Conservation (phyloP, 495 filamentous ascomycete species). For the Tuber borchii region DNA sequence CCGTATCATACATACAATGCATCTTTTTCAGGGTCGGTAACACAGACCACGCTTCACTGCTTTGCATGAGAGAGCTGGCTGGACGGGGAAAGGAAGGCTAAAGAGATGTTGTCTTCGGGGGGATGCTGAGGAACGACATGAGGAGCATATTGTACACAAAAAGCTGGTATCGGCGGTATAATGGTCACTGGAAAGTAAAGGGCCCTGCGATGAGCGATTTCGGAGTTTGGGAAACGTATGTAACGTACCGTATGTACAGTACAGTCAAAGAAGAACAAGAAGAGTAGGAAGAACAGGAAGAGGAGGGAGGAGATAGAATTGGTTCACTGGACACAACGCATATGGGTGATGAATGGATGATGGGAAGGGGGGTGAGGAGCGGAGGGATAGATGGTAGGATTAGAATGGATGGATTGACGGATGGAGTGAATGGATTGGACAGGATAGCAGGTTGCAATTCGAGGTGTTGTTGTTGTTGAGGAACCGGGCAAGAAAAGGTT, state of each 20-base stretch:
- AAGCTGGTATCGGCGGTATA: slow-evolving; percentile 11
- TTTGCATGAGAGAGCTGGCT: background rate
- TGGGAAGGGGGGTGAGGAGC: slow-evolving; percentile 20
- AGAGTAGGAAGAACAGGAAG: background rate
- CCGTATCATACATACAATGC: slow-evolving; percentile 10
- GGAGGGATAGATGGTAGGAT: background rate
- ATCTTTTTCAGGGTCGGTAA: slow-evolving; percentile 4
- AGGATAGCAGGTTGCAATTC: slow-evolving; percentile 26
- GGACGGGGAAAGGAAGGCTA: slow-evolving; percentile 7
- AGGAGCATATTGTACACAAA: slow-evolving; percentile 27
- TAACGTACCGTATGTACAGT: slow-evolving; percentile 29
- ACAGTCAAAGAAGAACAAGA: slow-evolving; percentile 18
- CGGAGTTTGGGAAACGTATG: slow-evolving; percentile 35
- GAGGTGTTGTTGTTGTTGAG: background rate
- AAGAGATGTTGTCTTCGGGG: slow-evolving; percentile 14
- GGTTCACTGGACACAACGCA: slow-evolving; percentile 1
- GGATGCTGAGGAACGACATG: slow-evolving; percentile 13
- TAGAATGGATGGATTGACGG: background rate
- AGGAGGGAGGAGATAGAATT: slow-evolving; percentile 5
- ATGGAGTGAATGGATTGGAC: slow-evolving; percentile 19
- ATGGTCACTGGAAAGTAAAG: slow-evolving; percentile 16
- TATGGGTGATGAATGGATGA: slow-evolving; percentile 21
- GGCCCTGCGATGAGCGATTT: slow-evolving; percentile 20
- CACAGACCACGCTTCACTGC: slow-evolving; percentile 2
- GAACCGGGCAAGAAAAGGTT: background rate